Percentiles rank a stretch among this genome's conserved stretches.
These are phyloP conservation scores for Aegilops bicornis DNA, from an alignment of 176 grass and related monocot species.

Conservation along the genomic window DNA sequence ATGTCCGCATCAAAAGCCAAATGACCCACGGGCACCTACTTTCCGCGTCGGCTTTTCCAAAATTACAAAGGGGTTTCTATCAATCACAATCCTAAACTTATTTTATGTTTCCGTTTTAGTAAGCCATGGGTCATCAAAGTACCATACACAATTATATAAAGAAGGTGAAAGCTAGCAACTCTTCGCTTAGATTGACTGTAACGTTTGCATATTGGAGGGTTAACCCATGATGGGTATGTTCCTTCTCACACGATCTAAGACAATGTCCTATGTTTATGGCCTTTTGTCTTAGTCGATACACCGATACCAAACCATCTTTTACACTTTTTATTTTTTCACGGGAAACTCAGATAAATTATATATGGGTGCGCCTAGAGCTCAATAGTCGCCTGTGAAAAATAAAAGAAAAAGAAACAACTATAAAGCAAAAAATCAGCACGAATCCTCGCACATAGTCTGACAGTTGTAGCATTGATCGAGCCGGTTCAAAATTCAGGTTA, in stretches of 20 bases:
- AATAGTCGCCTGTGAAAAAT: too few species aligned
- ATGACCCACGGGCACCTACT: neutral
- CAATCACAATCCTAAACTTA: neutral
- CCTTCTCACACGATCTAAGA: neutral
- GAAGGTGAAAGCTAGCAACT: neutral
- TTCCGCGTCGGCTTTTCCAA: conserved; percentile 1
- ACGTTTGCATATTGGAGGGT: neutral
- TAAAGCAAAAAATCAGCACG: too few species aligned
- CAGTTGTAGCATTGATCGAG: too few species aligned
- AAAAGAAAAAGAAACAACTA: too few species aligned
- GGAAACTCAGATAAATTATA: too few species aligned
- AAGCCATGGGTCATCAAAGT: neutral
- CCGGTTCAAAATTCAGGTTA: too few species aligned
- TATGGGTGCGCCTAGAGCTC: too few species aligned
- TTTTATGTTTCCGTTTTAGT: conserved; percentile 1
- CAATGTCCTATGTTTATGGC: neutral
- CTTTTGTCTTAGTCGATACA: neutral
- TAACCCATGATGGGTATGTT: neutral
- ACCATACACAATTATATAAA: neutral
- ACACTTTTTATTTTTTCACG: too few species aligned
- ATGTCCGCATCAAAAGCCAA: conserved; percentile 2
- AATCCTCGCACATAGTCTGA: too few species aligned
- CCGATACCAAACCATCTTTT: neutral
- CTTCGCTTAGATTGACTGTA: neutral
- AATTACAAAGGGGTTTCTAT: neutral